Percentiles rank a stretch among this genome's conserved stretches.
These are phyloP conservation scores for Globisporangium spiculum DNA, from an alignment of 352 stramenopile genomes.

Conservation along the genomic window DNA sequence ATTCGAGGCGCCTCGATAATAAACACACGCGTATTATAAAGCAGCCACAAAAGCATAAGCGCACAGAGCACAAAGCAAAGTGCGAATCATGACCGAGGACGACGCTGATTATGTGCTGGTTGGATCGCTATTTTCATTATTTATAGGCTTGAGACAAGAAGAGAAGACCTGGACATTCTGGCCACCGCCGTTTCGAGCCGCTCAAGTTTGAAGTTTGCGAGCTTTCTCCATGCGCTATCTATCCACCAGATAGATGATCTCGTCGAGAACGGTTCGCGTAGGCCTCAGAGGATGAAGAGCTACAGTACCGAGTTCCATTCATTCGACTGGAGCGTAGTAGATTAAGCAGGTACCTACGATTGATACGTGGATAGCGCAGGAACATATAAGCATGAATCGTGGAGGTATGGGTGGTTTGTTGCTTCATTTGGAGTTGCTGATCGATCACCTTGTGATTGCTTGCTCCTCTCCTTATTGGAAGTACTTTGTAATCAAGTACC, in stretches of 20 bases:
- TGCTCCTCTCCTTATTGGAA: neutral
- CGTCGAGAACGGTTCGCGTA: too few species aligned
- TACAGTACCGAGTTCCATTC: neutral
- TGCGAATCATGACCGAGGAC: slow-evolving; percentile 8
- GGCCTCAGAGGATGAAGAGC: too few species aligned
- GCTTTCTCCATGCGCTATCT: neutral
- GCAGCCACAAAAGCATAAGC: neutral
- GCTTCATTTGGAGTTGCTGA: neutral
- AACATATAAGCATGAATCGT: neutral
- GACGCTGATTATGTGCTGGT: neutral
- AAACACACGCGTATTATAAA: neutral
- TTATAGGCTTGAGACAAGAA: neutral
- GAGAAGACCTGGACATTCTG: slow-evolving; percentile 1
- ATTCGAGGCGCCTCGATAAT: neutral
- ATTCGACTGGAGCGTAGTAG: neutral
- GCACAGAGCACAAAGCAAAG: neutral
- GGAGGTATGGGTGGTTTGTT: neutral
- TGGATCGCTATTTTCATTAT: slow-evolving; percentile 1
- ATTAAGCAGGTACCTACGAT: neutral
- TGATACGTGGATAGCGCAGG: neutral
- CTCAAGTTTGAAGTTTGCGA: neutral
- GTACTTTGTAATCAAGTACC: slow-evolving; percentile 32
- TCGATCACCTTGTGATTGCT: neutral
- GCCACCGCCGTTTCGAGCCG: too few species aligned
- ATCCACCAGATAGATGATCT: too few species aligned